phyloP scores from a whole-genome alignment of 352 stramenopile genomes.

The Pseudoperonospora humuli region DNA sequence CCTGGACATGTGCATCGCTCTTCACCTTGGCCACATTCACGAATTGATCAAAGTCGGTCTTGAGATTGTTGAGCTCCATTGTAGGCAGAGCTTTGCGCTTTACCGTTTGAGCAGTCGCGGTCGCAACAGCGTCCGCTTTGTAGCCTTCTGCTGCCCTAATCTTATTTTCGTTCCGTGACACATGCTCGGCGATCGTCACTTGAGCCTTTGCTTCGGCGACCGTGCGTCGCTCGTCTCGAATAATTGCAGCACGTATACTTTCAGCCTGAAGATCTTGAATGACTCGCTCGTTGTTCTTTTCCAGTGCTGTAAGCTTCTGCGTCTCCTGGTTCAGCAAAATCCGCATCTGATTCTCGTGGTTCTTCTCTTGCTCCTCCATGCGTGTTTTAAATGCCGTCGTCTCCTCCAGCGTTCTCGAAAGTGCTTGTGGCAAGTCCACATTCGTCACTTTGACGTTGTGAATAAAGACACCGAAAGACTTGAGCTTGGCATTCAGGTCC shows the following conservation, averaged over 20 bases:
- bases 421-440: conserved; percentile 51
- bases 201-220: conserved; percentile 66
- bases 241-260: conserved; percentile 61
- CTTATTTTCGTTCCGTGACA: conserved; percentile 49
- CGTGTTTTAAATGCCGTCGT: conserved; percentile 82
- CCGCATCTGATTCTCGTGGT: conserved; percentile 80
- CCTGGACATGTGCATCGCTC: conserved; percentile 58
- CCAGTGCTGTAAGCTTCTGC: conserved; percentile 66
- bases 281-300: conserved; percentile 72
- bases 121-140: conserved; percentile 58
- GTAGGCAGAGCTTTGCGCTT: conserved; percentile 48
- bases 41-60: conserved; percentile 62
- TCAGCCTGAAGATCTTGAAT: conserved; percentile 67
- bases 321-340: conserved; percentile 82
- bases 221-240: conserved; percentile 70
- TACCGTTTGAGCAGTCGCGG: conserved; percentile 42
- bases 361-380: conserved; percentile 87
- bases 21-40: conserved; percentile 54
- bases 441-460: conserved; percentile 87
- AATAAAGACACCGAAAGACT: conserved; percentile 68
- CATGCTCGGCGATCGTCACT: conserved; percentile 59
- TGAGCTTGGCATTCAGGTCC: conserved; percentile 69
- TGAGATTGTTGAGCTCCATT: conserved; percentile 49
- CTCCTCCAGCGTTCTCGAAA: conserved; percentile 68
- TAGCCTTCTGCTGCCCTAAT: conserved; percentile 59